Evolutionary conservation across 257 asterid species (phyloP).

Genomic region (Primulina tabacum): DNA sequence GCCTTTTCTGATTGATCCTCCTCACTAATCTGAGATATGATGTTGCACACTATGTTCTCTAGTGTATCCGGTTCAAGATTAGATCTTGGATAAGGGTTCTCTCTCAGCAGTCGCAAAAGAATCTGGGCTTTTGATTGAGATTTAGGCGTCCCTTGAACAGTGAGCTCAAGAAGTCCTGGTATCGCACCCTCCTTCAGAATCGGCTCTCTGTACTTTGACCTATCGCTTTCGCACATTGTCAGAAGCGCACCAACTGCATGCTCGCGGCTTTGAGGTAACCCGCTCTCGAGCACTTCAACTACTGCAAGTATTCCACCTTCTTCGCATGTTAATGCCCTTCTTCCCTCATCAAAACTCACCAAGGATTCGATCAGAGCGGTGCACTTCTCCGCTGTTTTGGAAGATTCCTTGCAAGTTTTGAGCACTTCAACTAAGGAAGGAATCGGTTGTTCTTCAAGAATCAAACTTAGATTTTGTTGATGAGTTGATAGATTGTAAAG

Average conservation of each 20-base stretch:
- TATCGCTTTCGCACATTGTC: conserved; percentile 71
- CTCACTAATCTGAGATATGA: conserved; percentile 73
- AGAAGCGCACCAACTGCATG: conserved; percentile 85
- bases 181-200: conserved; percentile 89
- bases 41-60: conserved; percentile 68
- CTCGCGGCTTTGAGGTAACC: conserved; percentile 77
- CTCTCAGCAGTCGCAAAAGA: conserved; percentile 66
- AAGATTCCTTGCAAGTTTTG: conserved; percentile 63
- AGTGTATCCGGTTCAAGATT: conserved; percentile 69
- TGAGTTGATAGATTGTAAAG: conserved; percentile 84
- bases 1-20: conserved; percentile 82
- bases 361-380: conserved; percentile 67
- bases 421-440: conserved; percentile 60
- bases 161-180: conserved; percentile 94
- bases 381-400: conserved; percentile 73
- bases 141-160: conserved; percentile 79
- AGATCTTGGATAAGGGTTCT: conserved; percentile 75
- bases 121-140: conserved; percentile 70
- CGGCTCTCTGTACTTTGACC: conserved; percentile 70
- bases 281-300: conserved; percentile 80
- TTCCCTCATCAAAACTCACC: conserved; percentile 67
- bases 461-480: conserved; percentile 44
- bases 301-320: conserved; percentile 95
- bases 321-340: conserved; percentile 60
- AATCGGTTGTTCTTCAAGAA: conserved; percentile 62